Base-by-base conservation (phyloP, 192 early-diverging fungal genomes). In the Geosiphon pyriformis region DNA sequence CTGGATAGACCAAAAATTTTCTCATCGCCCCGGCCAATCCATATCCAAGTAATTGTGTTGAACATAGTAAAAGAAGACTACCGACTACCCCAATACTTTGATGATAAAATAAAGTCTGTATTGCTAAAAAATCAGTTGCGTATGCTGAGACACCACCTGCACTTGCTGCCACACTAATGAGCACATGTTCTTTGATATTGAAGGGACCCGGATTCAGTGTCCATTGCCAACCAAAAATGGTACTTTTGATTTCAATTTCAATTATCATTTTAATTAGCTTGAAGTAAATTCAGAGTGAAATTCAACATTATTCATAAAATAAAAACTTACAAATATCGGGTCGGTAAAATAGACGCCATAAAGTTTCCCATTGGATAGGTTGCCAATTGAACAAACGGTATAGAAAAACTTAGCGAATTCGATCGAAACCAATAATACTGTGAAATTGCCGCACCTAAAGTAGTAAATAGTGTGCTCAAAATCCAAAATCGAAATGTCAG, bases 1-100 rank as follows among this genome's bases (percentile, higher is more conserved):
- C 76, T 20, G 93, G 92, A 55, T 88, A 84, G 18, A 98, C 92
- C 7, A 97, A 78, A 72, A 86, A 93, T 31, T 82, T 82, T n/a
- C 59, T 60, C 12, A 67, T 50, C 29, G 71, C 56, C 61, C 76
- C 76, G 12, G 53, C 69, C 73, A 74, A 67, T 11, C 69, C 73
- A 54, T 70, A 70, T 23, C 69, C 73, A 35, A 70, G 57, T 32
- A 52, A 62, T 34, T 74, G 72, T 11, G 72, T 67, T 0, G 64
- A 70, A 46, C 69, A 46, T 51, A 68, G 62, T 25, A 74, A 29
- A 8, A 74, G 20, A 3, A 74, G 61, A 4, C 57, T 65, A 6
- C 63, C 68, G 4, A 69, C 12, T 26, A 27, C 11, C 18, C 53
- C 53, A 23, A 55, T 12, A 29, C 25, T 23, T 2, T 55, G 53